Conservation (phyloP, 2,329 filamentous ascomycete species). For the Chaetomiaceae sp. region DNA sequence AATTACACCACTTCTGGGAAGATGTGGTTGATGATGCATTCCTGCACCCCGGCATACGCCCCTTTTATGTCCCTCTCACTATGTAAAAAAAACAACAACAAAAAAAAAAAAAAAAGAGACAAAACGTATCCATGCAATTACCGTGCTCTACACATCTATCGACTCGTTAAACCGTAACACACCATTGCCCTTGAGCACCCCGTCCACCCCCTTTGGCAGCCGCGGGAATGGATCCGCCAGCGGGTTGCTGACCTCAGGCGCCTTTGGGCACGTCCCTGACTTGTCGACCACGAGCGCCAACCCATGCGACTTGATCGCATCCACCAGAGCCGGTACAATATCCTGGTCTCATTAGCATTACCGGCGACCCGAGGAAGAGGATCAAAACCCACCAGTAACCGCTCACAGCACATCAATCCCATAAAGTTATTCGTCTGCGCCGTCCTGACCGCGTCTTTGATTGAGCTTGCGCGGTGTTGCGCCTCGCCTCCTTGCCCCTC, state of each 20-base stretch:
- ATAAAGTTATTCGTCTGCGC: conserved; percentile 97
- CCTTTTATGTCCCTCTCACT: background rate
- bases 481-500: conserved; percentile 27
- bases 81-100: too few species aligned
- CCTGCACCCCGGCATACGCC: background rate
- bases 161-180: conserved; percentile 91
- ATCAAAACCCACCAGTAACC: conserved; percentile 65
- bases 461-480: conserved; percentile 68
- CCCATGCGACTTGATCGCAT: conserved; percentile 91
- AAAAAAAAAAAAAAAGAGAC: too few species aligned
- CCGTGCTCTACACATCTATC: conserved; percentile 58
- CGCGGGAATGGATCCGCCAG: conserved; percentile 51
- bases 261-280: conserved; percentile 51
- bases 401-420: conserved; percentile 87
- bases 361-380: background rate
- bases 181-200: conserved; percentile 77
- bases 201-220: conserved; percentile 79
- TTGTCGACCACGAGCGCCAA: conserved; percentile 89
- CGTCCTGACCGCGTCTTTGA: conserved; percentile 91
- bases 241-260: conserved; percentile 32
- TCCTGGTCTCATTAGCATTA: conserved; percentile 51
- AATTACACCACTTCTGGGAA: too few species aligned
- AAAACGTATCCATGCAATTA: background rate
- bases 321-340: conserved; percentile 85
- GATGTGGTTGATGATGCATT: too few species aligned